These are phyloP conservation scores for Pythium volutum DNA, from an alignment of 352 stramenopile species.

Conservation along the genomic window DNA sequence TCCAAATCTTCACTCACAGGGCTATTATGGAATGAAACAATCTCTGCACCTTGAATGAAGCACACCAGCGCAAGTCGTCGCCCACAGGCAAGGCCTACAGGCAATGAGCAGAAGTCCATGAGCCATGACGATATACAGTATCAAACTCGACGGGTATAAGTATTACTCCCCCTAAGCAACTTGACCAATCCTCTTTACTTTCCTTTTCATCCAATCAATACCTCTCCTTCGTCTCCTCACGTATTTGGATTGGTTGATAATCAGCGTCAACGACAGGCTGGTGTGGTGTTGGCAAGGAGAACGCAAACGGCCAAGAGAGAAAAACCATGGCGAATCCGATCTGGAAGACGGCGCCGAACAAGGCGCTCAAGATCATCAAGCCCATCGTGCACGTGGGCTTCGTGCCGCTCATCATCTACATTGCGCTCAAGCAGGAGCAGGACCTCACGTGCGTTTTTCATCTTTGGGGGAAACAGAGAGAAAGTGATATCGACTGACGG, in stretches of 20 bases:
- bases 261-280: constrained; percentile 17
- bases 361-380: constrained; percentile 80
- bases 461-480: too few relatives aligned
- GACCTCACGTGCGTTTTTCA: constrained; percentile 68
- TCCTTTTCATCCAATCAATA: not conserved
- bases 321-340: constrained; percentile 46
- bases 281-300: too few relatives aligned
- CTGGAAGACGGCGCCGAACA: constrained; percentile 76
- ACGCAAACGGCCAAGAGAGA: not conserved
- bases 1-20: too few relatives aligned
- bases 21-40: too few relatives aligned
- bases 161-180: too few relatives aligned
- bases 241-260: constrained; percentile 25
- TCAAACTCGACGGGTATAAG: not conserved
- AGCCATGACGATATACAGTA: not conserved
- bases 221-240: too few relatives aligned
- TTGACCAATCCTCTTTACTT: too few relatives aligned
- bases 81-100: not conserved
- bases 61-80: too few relatives aligned
- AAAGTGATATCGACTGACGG: not conserved
- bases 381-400: constrained; percentile 82
- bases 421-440: constrained; percentile 76
- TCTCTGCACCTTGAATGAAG: too few relatives aligned
- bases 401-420: constrained; percentile 76
- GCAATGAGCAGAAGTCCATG: too few relatives aligned